Evolutionary conservation across 768 basidiomycete genomes (phyloP).

Genomic region (Leccinum truebloodii): DNA sequence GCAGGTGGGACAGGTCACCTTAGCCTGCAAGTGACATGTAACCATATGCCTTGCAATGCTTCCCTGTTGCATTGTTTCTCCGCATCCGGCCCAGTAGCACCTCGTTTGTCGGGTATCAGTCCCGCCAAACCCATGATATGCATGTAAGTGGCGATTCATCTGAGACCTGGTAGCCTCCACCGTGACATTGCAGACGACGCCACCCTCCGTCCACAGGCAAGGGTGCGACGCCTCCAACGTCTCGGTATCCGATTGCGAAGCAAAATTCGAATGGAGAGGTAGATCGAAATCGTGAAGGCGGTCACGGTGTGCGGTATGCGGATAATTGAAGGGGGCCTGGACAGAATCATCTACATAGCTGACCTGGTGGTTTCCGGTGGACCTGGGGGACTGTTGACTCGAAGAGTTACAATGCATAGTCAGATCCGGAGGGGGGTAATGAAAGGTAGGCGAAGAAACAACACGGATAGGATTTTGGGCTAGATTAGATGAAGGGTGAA

Average conservation of each 20-base stretch:
- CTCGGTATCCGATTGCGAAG: conserved; percentile 4
- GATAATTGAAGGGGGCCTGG: background rate
- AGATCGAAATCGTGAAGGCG: background rate
- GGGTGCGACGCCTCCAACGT: conserved; percentile 11
- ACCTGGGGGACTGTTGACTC: conserved; percentile 2
- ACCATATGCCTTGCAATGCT: conserved; percentile 31
- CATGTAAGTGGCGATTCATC: conserved; percentile 30
- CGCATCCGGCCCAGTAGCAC: conserved; percentile 25
- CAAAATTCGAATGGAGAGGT: background rate
- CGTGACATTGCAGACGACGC: conserved; percentile 13
- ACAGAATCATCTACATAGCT: conserved; percentile 3
- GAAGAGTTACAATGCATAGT: background rate
- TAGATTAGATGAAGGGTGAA: background rate
- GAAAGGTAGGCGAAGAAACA: background rate
- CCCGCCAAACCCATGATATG: conserved; percentile 24
- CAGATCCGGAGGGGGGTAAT: background rate
- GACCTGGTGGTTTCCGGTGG: background rate
- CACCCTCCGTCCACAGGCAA: conserved; percentile 22
- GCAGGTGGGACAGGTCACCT: conserved; percentile 30
- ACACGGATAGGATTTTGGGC: background rate
- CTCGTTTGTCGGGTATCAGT: conserved; percentile 21
- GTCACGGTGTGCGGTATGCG: background rate
- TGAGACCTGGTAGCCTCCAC: conserved; percentile 26
- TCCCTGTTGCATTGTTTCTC: conserved; percentile 28
- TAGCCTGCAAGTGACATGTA: conserved; percentile 28